These are phyloP conservation scores for Podospora pseudopauciseta DNA, from an alignment of 495 filamentous ascomycete species.

Conservation along the genomic window DNA sequence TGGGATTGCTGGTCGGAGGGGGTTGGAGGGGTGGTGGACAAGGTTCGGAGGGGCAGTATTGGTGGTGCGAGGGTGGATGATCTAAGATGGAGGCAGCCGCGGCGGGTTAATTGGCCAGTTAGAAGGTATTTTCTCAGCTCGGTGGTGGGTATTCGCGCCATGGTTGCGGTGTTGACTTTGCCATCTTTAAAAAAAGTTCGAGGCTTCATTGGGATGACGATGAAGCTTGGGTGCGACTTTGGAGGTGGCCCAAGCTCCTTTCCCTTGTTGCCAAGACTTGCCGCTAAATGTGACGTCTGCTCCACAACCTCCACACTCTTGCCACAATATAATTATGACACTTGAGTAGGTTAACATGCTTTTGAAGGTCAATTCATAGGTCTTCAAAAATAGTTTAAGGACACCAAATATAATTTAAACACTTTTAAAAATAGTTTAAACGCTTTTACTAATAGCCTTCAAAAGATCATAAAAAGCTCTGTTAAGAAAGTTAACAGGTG, in stretches of 20 bases:
- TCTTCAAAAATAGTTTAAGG: too few species aligned
- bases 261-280: neutral
- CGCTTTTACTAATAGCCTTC: too few species aligned
- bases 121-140: constrained; percentile 49
- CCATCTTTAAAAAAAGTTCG: neutral
- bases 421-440: too few species aligned
- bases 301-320: too few species aligned
- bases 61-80: constrained; percentile 3
- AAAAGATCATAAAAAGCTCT: too few species aligned
- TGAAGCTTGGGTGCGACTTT: neutral
- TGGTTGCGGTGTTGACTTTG: constrained; percentile 11
- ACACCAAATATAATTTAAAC: too few species aligned
- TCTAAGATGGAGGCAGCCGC: constrained; percentile 39
- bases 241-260: constrained; percentile 4
- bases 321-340: too few species aligned
- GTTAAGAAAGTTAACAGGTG: too few species aligned
- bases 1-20: neutral
- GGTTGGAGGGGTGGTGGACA: neutral
- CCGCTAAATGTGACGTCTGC: too few species aligned
- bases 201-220: neutral
- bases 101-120: constrained; percentile 37
- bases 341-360: too few species aligned
- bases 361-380: too few species aligned
- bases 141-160: constrained; percentile 35
- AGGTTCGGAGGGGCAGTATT: neutral